Evolutionary conservation across 1,284 basidiomycete species (phyloP).

Genomic region (Xerocomus tenax): DNA sequence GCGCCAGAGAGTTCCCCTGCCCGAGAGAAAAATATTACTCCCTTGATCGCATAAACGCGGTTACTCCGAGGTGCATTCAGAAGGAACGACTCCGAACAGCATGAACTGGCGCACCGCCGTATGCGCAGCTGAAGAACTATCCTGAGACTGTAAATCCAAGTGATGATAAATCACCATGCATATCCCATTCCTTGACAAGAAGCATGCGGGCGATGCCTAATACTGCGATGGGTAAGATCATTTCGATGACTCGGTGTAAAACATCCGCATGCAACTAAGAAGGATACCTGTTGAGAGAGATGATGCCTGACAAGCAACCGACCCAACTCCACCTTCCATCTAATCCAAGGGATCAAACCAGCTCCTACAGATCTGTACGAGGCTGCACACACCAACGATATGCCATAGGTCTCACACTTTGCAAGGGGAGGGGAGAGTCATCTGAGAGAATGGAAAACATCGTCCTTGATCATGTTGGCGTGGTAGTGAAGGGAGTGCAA

Average conservation of each 20-base stretch:
- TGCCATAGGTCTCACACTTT: constrained; percentile 92
- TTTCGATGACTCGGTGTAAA: constrained; percentile 43
- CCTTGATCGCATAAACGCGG: too few species aligned
- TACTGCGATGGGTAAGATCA: constrained; percentile 58
- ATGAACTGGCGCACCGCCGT: too few species aligned
- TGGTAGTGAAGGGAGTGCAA: constrained; percentile 30
- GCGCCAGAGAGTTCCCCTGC: too few species aligned
- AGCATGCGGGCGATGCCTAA: constrained; percentile 75
- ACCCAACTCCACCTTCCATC: constrained; percentile 62
- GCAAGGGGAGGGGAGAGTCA: constrained; percentile 83
- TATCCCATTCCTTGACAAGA: constrained; percentile 92
- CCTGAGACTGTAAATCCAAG: too few species aligned
- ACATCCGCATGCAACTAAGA: constrained; percentile 43
- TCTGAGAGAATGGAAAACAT: constrained; percentile 87
- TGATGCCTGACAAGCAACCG: too few species aligned
- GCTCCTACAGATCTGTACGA: not conserved
- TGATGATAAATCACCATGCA: too few species aligned
- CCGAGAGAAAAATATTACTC: too few species aligned
- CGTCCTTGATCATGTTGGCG: constrained; percentile 93
- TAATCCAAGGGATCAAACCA: constrained; percentile 26
- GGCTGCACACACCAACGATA: constrained; percentile 59
- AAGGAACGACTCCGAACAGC: too few species aligned
- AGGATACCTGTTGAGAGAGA: constrained; percentile 38
- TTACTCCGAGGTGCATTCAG: too few species aligned
- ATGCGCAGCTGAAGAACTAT: too few species aligned